Conservation (phyloP, 2,329 filamentous ascomycete genomes). For the Pseudopithomyces chartarum region DNA sequence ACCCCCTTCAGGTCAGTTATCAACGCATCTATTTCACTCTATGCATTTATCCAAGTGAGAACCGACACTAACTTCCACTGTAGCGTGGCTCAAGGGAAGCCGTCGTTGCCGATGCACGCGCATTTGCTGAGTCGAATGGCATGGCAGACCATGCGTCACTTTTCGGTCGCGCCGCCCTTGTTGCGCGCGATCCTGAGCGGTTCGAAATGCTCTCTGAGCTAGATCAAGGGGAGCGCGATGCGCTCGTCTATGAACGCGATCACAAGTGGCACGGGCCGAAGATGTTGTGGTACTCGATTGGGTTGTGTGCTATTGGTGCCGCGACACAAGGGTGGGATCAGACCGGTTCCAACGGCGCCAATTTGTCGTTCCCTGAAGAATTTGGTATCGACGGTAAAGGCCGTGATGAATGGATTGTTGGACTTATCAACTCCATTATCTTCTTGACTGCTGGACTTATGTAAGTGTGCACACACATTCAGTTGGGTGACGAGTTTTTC, state of each 20-base stretch:
- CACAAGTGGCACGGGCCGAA: constrained; percentile 67
- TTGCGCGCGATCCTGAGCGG: constrained; percentile 70
- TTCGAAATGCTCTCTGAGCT: constrained; percentile 68
- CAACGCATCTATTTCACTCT: background rate
- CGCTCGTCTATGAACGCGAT: constrained; percentile 64
- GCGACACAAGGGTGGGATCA: constrained; percentile 72
- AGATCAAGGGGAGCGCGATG: constrained; percentile 62
- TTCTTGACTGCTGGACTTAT: constrained; percentile 48
- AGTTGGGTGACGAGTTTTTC: background rate
- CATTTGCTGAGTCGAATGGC: constrained; percentile 65
- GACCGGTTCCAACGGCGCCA: constrained; percentile 61
- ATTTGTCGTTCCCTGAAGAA: constrained; percentile 63
- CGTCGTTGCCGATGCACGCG: constrained; percentile 61
- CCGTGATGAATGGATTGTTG: constrained; percentile 37
- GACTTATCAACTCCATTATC: constrained; percentile 44
- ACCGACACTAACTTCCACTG: constrained; percentile 38
- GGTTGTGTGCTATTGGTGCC: constrained; percentile 70
- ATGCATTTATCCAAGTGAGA: constrained; percentile 31
- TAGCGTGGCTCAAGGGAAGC: constrained; percentile 55
- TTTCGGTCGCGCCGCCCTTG: constrained; percentile 71
- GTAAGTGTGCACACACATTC: constrained; percentile 26
- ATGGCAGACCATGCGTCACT: constrained; percentile 63
- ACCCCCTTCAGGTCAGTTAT: constrained; percentile 50
- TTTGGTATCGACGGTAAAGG: constrained; percentile 53
- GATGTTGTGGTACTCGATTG: constrained; percentile 69